Evolutionary conservation across 345 rosid genomes (phyloP).

Genomic region (Rhodomyrtus tomentosa): DNA sequence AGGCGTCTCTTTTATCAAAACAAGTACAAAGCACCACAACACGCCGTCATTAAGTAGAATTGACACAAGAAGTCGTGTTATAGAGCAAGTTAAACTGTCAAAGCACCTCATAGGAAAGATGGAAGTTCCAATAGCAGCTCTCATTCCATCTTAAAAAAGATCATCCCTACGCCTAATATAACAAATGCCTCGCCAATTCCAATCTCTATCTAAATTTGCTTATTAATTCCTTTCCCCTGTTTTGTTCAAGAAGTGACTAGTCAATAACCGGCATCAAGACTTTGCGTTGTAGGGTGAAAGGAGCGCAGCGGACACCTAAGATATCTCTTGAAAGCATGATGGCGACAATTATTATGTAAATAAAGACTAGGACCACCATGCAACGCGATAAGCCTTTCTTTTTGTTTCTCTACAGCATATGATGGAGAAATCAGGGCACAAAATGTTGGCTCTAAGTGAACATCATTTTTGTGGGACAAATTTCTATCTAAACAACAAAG

Average conservation of each 20-base stretch:
- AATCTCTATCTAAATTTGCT: neutral
- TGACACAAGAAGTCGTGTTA: neutral
- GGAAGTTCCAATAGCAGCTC: neutral
- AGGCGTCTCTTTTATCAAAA: neutral
- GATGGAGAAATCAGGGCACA: neutral
- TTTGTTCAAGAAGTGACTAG: neutral
- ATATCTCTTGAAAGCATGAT: neutral
- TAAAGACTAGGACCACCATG: neutral
- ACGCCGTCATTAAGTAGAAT: neutral
- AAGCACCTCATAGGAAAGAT: neutral
- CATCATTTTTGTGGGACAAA: neutral
- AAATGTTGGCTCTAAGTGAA: neutral
- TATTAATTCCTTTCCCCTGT: neutral
- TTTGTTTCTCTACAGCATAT: neutral
- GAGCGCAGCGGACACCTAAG: neutral
- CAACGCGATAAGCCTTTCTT: neutral
- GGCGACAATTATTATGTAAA: neutral
- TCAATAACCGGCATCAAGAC: neutral
- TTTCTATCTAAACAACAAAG: neutral
- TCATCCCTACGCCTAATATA: neutral
- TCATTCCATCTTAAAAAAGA: neutral
- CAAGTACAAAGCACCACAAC: no score
- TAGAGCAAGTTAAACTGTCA: neutral
- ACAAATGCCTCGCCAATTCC: neutral
- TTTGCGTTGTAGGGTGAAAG: neutral